A percentile compares a stretch with the other conserved stretches of the same genome.
phyloP scores from a whole-genome alignment of 225 moss, liverwort and hornwort species.

The Climacium dendroides region DNA sequence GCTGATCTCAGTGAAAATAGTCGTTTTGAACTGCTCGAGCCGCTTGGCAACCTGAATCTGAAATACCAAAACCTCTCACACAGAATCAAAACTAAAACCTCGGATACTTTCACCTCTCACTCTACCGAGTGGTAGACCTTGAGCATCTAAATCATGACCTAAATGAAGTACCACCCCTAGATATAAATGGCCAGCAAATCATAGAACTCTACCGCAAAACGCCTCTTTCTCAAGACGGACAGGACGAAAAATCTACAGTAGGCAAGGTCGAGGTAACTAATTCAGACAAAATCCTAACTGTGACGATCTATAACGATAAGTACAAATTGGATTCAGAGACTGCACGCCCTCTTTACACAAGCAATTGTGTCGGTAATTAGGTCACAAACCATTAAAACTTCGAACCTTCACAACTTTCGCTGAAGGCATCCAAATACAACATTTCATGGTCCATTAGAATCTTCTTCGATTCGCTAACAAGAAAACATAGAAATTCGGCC shows the following conservation, averaged over 20 bases:
- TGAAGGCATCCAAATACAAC: background rate
- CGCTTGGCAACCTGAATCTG: slow-evolving; percentile 79
- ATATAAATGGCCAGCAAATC: background rate
- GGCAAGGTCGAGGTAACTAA: background rate
- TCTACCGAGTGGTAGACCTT: background rate
- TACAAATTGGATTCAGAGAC: background rate
- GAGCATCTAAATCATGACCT: background rate
- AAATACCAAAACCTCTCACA: background rate
- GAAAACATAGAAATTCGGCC: background rate
- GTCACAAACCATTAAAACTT: background rate
- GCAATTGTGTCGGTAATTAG: background rate
- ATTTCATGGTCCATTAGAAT: background rate
- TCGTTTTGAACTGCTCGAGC: slow-evolving; percentile 72
- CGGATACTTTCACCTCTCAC: background rate
- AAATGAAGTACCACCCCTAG: background rate
- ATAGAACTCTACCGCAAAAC: background rate
- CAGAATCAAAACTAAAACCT: background rate
- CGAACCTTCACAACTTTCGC: background rate
- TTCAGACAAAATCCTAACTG: background rate
- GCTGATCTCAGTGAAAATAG: slow-evolving; percentile 88
- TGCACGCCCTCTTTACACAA: background rate
- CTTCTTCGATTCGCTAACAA: background rate
- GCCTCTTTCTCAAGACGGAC: background rate
- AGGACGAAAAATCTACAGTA: background rate
- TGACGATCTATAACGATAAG: background rate